Evolutionary conservation across 176 grass and related monocot genomes (phyloP), one percentile per base, ranked within the genome.

Genomic region (Zea luxurians): DNA sequence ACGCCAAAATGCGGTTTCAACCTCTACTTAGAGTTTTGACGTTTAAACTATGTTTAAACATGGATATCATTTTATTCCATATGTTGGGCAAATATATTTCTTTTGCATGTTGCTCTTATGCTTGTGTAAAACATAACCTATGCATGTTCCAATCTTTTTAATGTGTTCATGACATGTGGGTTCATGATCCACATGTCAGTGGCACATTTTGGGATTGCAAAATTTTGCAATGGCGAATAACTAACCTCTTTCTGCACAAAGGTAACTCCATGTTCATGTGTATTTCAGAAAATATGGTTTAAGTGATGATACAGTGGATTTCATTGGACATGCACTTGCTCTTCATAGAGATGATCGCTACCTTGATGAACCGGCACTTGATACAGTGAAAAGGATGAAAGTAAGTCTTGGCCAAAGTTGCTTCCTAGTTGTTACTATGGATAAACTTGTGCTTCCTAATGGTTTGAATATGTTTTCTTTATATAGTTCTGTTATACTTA

Each of bases 381-480:
- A 93, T 88, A 97, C 94, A 63, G 89, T 97, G 41, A 93, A 93
- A 87, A 91, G 90, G 78, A 97, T 97, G 86, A 97, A 97, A 86
- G 94, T 97, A 91, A 83, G 84, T 83, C 16, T 83, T 84, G 64
- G 34, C 6, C 15, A 75, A 59, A 64, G 15, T 34, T 38, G 66
- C 6, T 71, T 66, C 42, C 11, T 72, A 60, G 12, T 85, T 62
- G 12, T 48, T 65, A 42, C 4, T 52, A 70, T 8, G 40, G 4
- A 48, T 75, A 10, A 52, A 86, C 60, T 67, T 78, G 66, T 74
- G 66, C 53, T 71, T 53, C 48, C 4, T 35, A 80, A 37, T 84
- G 74, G 13, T 85, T 73, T 65, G 68, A 45, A 66, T 74, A 46
- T 70, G 61, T 18, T 59, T 49, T 1, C 2, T 73, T 72, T 38